phyloP scores from a whole-genome alignment of 169 alveolate genomes.

The Babesia microti region DNA sequence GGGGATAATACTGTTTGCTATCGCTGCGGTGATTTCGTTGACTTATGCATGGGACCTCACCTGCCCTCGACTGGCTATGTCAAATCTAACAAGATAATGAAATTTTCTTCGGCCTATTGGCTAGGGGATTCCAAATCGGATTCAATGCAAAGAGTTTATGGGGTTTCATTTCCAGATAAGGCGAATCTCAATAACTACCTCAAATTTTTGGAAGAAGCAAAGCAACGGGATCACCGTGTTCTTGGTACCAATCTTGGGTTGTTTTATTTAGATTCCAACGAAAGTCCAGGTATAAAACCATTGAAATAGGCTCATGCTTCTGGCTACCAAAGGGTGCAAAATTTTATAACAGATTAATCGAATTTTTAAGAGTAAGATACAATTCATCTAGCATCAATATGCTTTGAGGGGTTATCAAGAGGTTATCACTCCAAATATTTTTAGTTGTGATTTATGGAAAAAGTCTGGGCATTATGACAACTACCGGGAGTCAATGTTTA shows the following conservation, averaged over 20 bases:
- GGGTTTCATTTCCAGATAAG: slow-evolving; percentile 92
- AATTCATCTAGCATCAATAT: slow-evolving; percentile 38
- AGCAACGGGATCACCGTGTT: slow-evolving; percentile 94
- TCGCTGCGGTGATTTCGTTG: slow-evolving; percentile 94
- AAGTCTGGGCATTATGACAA: slow-evolving; percentile 98
- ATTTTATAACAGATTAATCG: slow-evolving; percentile 88
- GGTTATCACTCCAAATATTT: slow-evolving; percentile 94
- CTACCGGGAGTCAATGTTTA: slow-evolving; percentile 80
- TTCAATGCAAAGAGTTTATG: slow-evolving; percentile 95
- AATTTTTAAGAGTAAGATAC: slow-evolving; percentile 82
- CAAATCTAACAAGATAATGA: slow-evolving; percentile 86
- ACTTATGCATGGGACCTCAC: slow-evolving; percentile 99
- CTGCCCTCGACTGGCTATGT: slow-evolving; percentile 86
- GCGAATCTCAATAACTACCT: slow-evolving; percentile 85
- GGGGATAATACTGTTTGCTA: slow-evolving; percentile 89
- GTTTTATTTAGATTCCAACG: slow-evolving; percentile 85
- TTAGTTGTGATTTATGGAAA: slow-evolving; percentile 87
- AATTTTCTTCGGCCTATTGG: slow-evolving; percentile 98
- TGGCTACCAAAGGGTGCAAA: slow-evolving; percentile 95
- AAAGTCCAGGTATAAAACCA: slow-evolving; percentile 63
- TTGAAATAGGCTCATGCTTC: slow-evolving; percentile 79
- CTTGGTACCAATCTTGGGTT: slow-evolving; percentile 85
- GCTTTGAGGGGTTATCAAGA: slow-evolving; percentile 66
- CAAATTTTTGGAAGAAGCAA: slow-evolving; percentile 89
- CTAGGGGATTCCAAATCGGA: slow-evolving; percentile 89